Conservation (phyloP, 768 basidiomycete genomes). For the Gymnopilus dilepis region DNA sequence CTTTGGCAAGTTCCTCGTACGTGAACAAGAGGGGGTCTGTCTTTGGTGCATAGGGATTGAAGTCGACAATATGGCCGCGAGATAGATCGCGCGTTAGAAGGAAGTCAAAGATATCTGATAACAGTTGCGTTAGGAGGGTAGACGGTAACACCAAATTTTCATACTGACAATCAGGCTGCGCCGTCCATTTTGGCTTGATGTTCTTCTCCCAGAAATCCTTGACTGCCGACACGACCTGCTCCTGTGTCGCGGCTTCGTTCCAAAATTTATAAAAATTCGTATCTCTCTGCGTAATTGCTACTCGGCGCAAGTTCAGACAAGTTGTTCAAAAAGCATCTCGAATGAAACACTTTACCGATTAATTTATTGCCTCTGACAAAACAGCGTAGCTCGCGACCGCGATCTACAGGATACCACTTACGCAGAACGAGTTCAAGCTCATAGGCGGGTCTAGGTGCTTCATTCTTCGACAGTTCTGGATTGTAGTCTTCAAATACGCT, state of each 20-base stretch:
- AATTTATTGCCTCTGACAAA: slow-evolving; percentile 79
- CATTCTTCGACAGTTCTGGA: neutral
- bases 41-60: slow-evolving; percentile 84
- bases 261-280: slow-evolving; percentile 88
- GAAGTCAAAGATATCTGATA: slow-evolving; percentile 82
- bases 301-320: neutral
- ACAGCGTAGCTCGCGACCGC: slow-evolving; percentile 86
- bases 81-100: slow-evolving; percentile 82
- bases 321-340: neutral
- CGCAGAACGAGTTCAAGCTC: slow-evolving; percentile 84
- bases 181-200: slow-evolving; percentile 64
- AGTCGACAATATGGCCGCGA: slow-evolving; percentile 84
- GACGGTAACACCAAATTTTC: neutral
- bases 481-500: slow-evolving; percentile 76
- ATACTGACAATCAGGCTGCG: slow-evolving; percentile 67
- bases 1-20: slow-evolving; percentile 70
- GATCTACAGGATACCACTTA: slow-evolving; percentile 89
- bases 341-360: slow-evolving; percentile 58
- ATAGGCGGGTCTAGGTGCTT: slow-evolving; percentile 38
- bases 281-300: slow-evolving; percentile 91
- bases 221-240: slow-evolving; percentile 57
- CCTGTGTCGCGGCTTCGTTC: slow-evolving; percentile 61
- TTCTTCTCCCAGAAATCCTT: slow-evolving; percentile 69
- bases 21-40: slow-evolving; percentile 91
- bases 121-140: neutral